Conservation (phyloP, 2,329 filamentous ascomycete species). For the Amauroascus niger region DNA sequence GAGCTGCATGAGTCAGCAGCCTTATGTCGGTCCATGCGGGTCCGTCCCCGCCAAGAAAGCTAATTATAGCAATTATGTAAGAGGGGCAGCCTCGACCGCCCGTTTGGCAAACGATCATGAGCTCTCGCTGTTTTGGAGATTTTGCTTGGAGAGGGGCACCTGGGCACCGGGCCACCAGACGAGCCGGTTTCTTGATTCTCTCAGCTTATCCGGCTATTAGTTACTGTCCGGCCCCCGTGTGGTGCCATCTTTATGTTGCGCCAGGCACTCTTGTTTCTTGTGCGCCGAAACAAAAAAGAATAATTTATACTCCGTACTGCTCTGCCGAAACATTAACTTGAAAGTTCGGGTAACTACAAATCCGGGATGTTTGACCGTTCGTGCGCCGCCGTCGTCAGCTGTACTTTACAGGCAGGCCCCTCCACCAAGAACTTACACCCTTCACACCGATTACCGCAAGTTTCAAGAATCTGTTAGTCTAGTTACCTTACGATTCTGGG, state of each 20-base stretch:
- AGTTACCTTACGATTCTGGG: not conserved
- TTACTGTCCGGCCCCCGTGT: not conserved
- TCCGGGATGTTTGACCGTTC: conserved; percentile 5
- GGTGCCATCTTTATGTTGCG: not conserved
- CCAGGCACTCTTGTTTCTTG: not conserved
- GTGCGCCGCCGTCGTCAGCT: not conserved
- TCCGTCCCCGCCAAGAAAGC: conserved; percentile 1
- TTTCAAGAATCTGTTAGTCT: not conserved
- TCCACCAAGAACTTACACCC: not conserved
- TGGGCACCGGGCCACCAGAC: too few relatives aligned
- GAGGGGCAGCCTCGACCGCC: not conserved
- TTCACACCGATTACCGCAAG: not conserved
- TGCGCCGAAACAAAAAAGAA: not conserved
- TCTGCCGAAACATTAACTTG: not conserved
- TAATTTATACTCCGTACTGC: too few relatives aligned
- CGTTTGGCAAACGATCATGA: conserved; percentile 6
- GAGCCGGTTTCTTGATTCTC: not conserved
- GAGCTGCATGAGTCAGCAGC: conserved; percentile 11
- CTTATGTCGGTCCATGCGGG: not conserved
- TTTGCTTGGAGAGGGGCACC: too few relatives aligned
- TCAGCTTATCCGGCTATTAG: too few relatives aligned
- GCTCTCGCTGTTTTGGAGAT: not conserved
- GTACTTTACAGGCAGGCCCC: not conserved
- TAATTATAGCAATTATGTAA: conserved; percentile 1
- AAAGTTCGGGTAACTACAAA: not conserved